Base-by-base conservation (phyloP, 495 filamentous ascomycete species). In the Penicillium dipodomyicola region DNA sequence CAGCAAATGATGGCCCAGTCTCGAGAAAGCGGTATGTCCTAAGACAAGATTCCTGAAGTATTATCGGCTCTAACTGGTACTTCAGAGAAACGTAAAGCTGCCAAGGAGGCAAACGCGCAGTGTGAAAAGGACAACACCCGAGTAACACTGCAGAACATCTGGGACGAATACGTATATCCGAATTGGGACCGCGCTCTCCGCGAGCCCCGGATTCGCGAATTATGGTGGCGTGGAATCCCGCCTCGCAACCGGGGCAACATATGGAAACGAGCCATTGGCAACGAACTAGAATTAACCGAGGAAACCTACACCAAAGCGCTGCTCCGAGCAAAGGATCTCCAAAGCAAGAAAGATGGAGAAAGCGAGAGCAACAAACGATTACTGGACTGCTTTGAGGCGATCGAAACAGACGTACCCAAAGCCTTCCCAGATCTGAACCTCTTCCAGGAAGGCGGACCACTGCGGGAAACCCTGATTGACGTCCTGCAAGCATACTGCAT, bases 171-270 rank as follows among this genome's bases (percentile, higher is more conserved):
- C 56, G 86, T 98, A 12, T 76, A 92, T 30, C 92, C 91, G 2
- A 84, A 94, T 52, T 97, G 91, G 91, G 84, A 90, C 55, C 73
- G 76, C 19, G 87, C 84, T n/a, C 78, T 89, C 52, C 74, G 75
- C n/a, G 84, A 91, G 62, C 84, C 85, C 37, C 77, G 87, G 37
- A 96, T 89, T 2, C 83, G 92, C 44, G 90, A 96, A 63, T 76
- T 97, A 12, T 98, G 93, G 92, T 97, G 94, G 94, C 82, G 87
- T 35, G 94, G 94, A 17, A 81, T 97, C 42, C 85, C 91, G 0
- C 86, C 91, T 4, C 83, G 87, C 48, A 87, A 83, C 60, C 78
- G 94, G 54, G 93, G 89, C n/a, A 60, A 73, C 11, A 90, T 93
- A n/a, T 98, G 94, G 94, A 73, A 81, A 55, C 82, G 82, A 55